Base-by-base conservation (phyloP, 148 eudicot species). In the Rhododendron williamsianum region DNA sequence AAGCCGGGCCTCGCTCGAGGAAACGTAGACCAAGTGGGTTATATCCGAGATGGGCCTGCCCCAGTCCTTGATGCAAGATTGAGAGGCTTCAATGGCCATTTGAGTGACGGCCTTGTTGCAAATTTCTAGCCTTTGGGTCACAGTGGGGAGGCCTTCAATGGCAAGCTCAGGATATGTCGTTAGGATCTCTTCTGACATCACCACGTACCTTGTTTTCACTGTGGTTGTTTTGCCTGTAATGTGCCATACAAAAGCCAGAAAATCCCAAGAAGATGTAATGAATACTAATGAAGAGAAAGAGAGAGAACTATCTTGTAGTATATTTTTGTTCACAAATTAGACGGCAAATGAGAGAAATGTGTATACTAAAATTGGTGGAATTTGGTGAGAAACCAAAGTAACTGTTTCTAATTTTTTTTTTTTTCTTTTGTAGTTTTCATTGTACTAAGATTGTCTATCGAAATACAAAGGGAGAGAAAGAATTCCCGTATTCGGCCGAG, bases 151-250 rank as follows among this genome's bases (percentile, higher is more conserved):
- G 36, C 99, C 99, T 89, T 94, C 98, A 18, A 90, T 51, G 23
- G 99, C 94, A 8, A 97, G 93, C 88, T 97, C 99, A 10, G 99
- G 99, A 69, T 95, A 95, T 86, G 91, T 88, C 72, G 88, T 88
- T 0, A 97, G 91, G 87, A 97, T 94, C 92, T 97, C 99, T 25
- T 95, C 98, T 5, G 98, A 94, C 99, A 97, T 97, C 8, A 95
- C 99, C 41, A 95, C 98, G 69, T 97, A 97, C 84, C 99, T 91
- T 45, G 99, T 97, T 87, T 97, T 97, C 81, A 97, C 99, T 19
- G 98, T 93, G 48, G 99, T 97, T 83, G 98, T 93, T 88, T 92
- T 94, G 92, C 99, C 99, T 97, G 88, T 79, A 81, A 78, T 46
- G 30, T 11, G 13, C 45, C n/a, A 45, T 67, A 67, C 38, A 72